These are phyloP conservation scores for Pseudogymnoascus sp. DNA, from an alignment of 2,329 filamentous ascomycete genomes.

Conservation along the genomic window DNA sequence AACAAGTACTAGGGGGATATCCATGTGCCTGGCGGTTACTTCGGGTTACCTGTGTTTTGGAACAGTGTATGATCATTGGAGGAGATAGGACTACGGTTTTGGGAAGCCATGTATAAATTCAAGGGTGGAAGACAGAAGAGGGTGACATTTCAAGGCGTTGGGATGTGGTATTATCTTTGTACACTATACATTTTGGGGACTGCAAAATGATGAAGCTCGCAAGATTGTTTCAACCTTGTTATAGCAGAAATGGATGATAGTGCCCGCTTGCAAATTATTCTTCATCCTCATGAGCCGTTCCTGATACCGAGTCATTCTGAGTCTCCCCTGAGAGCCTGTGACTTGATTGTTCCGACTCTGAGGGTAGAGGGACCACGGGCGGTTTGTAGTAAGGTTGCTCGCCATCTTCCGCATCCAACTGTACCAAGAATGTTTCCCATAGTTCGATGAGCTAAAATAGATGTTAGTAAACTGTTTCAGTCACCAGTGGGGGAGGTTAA, in stretches of 20 bases:
- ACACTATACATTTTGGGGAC: slow-evolving; percentile 8
- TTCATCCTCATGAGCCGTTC: slow-evolving; percentile 22
- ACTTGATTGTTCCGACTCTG: slow-evolving; percentile 53
- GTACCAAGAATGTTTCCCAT: slow-evolving; percentile 97
- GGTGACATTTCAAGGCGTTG: slow-evolving; percentile 9
- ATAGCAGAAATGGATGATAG: slow-evolving; percentile 8
- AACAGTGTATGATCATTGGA: slow-evolving; percentile 11
- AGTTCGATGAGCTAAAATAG: slow-evolving; percentile 62
- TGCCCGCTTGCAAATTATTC: slow-evolving; percentile 10
- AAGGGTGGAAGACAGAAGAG: slow-evolving; percentile 14
- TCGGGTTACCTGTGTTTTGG: not conserved
- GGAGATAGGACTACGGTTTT: not conserved
- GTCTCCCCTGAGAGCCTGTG: slow-evolving; percentile 37
- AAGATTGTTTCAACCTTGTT: slow-evolving; percentile 14
- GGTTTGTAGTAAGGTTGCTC: slow-evolving; percentile 61
- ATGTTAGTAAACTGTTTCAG: slow-evolving; percentile 16
- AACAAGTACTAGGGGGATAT: slow-evolving; percentile 31
- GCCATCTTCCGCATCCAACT: slow-evolving; percentile 89
- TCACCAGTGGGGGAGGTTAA: not conserved
- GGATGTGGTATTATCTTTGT: slow-evolving; percentile 12
- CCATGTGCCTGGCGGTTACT: not conserved
- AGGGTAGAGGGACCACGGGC: slow-evolving; percentile 48
- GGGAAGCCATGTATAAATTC: slow-evolving; percentile 30
- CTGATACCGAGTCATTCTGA: slow-evolving; percentile 19
- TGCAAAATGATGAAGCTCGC: slow-evolving; percentile 12